A percentile compares a stretch with the other conserved stretches of the same genome.
phyloP scores from a whole-genome alignment of 768 basidiomycete species.

The Exsudoporus frostii region DNA sequence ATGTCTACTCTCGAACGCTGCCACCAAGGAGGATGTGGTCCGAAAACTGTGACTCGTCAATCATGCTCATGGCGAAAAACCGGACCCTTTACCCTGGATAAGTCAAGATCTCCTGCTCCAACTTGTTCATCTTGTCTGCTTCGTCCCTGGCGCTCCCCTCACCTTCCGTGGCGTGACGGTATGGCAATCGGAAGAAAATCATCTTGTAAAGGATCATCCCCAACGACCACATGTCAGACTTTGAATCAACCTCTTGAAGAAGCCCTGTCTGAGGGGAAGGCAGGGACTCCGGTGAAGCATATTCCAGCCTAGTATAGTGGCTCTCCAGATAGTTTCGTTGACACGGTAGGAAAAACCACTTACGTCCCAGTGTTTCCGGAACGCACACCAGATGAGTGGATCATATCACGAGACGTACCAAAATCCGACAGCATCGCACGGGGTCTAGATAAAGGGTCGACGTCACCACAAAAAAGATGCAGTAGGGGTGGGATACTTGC shows the following conservation, averaged over 20 bases:
- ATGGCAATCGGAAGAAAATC: slow-evolving; percentile 87
- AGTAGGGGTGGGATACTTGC: slow-evolving; percentile 38
- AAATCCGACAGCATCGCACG: slow-evolving; percentile 95
- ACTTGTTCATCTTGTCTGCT: slow-evolving; percentile 57
- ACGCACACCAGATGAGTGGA: slow-evolving; percentile 60
- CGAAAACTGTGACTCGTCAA: slow-evolving; percentile 43
- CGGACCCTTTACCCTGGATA: slow-evolving; percentile 64
- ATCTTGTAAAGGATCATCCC: slow-evolving; percentile 96
- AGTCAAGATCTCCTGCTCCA: slow-evolving; percentile 68
- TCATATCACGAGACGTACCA: slow-evolving; percentile 90
- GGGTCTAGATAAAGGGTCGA: slow-evolving; percentile 47
- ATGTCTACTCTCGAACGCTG: slow-evolving; percentile 65
- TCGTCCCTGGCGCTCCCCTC: slow-evolving; percentile 52
- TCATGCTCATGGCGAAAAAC: not conserved
- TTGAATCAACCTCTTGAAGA: slow-evolving; percentile 74
- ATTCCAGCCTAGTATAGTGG: slow-evolving; percentile 60
- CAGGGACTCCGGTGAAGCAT: slow-evolving; percentile 85
- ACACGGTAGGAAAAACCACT: slow-evolving; percentile 29
- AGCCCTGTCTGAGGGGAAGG: slow-evolving; percentile 61
- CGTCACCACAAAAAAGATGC: not conserved
- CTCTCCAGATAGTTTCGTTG: not conserved
- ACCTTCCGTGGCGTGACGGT: slow-evolving; percentile 64
- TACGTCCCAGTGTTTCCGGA: slow-evolving; percentile 96
- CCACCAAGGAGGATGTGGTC: slow-evolving; percentile 46
- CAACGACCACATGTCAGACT: slow-evolving; percentile 95